A percentile compares a stretch with the other conserved stretches of the same genome.
These are phyloP conservation scores for Trichoderma koningii DNA, from an alignment of 2,329 filamentous ascomycete genomes.

Conservation along the genomic window DNA sequence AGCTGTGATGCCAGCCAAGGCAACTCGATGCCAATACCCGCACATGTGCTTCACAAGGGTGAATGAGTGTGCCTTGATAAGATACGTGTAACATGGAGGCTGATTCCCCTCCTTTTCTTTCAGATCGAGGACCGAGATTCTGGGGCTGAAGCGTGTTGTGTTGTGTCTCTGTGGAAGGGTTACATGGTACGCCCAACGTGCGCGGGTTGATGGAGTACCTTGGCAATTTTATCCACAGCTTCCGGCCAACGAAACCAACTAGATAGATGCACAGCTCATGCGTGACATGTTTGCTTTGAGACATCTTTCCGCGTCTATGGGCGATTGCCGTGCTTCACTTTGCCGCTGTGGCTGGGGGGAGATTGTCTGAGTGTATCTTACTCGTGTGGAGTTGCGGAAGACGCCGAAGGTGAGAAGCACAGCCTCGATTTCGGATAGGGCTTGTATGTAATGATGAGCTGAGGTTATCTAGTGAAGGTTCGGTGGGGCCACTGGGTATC, in stretches of 20 bases:
- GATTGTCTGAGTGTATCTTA: no score
- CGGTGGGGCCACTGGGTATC: not conserved
- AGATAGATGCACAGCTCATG: no score
- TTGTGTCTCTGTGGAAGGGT: not conserved
- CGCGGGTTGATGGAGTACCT: no score
- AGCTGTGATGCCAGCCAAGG: not conserved
- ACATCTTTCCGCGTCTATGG: no score
- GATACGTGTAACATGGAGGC: not conserved
- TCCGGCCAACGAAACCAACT: not conserved
- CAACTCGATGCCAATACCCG: no score
- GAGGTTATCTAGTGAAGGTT: not conserved
- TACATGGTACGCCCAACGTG: not conserved
- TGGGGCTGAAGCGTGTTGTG: not conserved
- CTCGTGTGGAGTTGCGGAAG: not conserved
- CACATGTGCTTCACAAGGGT: no score
- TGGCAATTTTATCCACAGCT: not conserved
- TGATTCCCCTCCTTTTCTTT: not conserved
- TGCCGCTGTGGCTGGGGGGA: not conserved
- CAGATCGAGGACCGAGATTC: not conserved
- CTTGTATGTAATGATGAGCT: not conserved
- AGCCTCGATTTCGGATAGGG: slow-evolving; percentile 1
- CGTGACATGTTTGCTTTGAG: no score
- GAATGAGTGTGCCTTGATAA: no score
- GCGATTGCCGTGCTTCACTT: not conserved
- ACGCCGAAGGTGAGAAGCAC: not conserved